Base-by-base conservation (phyloP, 805 yeast species). In the Pichia kluyveri region DNA sequence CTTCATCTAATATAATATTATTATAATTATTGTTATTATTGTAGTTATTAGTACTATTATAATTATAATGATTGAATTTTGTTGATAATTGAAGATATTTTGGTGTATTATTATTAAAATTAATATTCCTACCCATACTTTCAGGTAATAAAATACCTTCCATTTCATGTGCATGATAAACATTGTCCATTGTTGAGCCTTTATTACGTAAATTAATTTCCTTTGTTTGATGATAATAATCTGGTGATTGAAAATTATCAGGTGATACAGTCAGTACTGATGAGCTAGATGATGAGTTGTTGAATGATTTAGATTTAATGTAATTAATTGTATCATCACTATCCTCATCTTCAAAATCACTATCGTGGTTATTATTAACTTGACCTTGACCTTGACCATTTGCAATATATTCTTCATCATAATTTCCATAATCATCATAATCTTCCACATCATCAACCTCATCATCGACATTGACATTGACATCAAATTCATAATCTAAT, bases 111-210 rank as follows among this genome's bases (percentile, higher is more conserved):
- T 30, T 30, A 10, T 10, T 30, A 3, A 14, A 30, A 30, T 30
- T 30, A 10, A 30, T 30, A 14, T 4, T 34, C 3, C 7, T 18
- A n/a, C 38, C 42, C 41, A 46, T 28, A 8, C 45, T 41, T 9
- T 31, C 15, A 4, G 46, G 44, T 36, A 47, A 42, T n/a, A 48
- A 26, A 4, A 45, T 17, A 37, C 42, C 45, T 41, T 51, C 51
- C 14, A 48, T 27, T 37, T 48, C 47, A n/a, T 44, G 41, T 17
- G 45, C 47, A 15, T 48, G 17, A 27, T 48, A 51, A 23, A 48
- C 19, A n/a, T 51, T 45, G 42, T 31, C 38, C 14, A 40, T 43
- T n/a, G 27, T 37, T 15, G 41, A 27, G 36, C 37, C 34, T 10
- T 26, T 18, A 26, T 40, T 40, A 4, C 27, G 26, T 36, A 45